Percentiles rank a stretch among this genome's conserved stretches.
These are phyloP conservation scores for Colletotrichum liaoningense DNA, from an alignment of 2,329 filamentous ascomycete genomes.

Conservation along the genomic window DNA sequence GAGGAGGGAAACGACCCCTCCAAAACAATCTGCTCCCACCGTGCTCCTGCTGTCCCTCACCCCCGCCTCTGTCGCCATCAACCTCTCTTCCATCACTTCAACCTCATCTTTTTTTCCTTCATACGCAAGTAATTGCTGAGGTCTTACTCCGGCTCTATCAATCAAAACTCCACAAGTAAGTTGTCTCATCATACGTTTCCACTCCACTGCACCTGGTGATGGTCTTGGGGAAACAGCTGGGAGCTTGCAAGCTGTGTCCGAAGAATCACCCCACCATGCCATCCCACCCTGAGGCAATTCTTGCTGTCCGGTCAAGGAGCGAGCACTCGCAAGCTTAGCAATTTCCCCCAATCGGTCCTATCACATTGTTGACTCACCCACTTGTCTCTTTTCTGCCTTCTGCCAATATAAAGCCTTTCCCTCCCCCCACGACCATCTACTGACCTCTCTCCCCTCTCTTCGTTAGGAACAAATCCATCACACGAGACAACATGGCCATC, in stretches of 20 bases:
- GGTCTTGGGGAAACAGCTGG: conserved; percentile 10
- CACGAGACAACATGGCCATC: conserved; percentile 79
- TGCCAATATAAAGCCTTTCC: conserved; percentile 32
- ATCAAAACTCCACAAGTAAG: conserved; percentile 19
- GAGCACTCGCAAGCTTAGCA: conserved; percentile 34
- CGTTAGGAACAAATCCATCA: conserved; percentile 25
- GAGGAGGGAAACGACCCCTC: conserved; percentile 33
- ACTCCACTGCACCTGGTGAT: conserved; percentile 4
- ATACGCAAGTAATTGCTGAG: conserved; percentile 17
- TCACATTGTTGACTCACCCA: conserved; percentile 36
- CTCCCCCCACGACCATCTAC: conserved; percentile 13
- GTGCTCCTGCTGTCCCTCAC: conserved; percentile 9
- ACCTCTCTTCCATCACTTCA: conserved; percentile 12
- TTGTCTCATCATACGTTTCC: neutral
- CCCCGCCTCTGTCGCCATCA: conserved; percentile 10
- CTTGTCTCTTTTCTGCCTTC: conserved; percentile 23
- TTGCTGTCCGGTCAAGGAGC: conserved; percentile 34
- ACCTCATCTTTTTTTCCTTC: conserved; percentile 11
- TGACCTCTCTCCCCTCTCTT: conserved; percentile 14
- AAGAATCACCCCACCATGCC: conserved; percentile 34
- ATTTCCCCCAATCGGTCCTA: conserved; percentile 36
- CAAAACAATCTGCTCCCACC: conserved; percentile 29
- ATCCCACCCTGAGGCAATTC: conserved; percentile 36
- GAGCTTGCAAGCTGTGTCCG: conserved; percentile 23
- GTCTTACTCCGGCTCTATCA: conserved; percentile 10